A percentile compares a stretch with the other conserved stretches of the same genome.
These are phyloP conservation scores for Populus hybrid DNA, from an alignment of 441 rosid species.

Conservation along the genomic window DNA sequence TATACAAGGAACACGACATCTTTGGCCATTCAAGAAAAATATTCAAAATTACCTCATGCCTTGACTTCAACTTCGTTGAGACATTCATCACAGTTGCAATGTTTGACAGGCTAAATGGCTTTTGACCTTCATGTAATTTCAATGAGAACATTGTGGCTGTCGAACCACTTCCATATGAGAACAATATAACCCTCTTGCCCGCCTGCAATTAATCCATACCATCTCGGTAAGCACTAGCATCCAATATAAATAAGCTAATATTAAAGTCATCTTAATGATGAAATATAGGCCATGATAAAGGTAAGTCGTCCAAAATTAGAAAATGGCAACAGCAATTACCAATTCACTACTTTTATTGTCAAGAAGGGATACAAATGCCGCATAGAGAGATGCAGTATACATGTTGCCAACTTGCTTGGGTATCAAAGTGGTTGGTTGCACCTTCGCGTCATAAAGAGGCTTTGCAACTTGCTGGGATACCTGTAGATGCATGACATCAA, in stretches of 20 bases:
- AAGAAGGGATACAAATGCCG: conserved; percentile 89
- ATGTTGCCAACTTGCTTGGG: conserved; percentile 98
- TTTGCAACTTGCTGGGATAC: conserved; percentile 86
- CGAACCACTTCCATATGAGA: conserved; percentile 95
- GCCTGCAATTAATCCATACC: conserved; percentile 37
- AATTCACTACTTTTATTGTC: conserved; percentile 63
- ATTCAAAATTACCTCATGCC: conserved; percentile 70
- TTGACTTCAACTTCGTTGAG: conserved; percentile 66
- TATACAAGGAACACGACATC: not conserved
- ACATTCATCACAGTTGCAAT: conserved; percentile 73
- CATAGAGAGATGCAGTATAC: conserved; percentile 97
- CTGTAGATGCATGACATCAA: conserved; percentile 33
- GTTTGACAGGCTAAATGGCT: conserved; percentile 77
- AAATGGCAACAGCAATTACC: conserved; percentile 43
- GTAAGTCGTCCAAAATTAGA: not conserved
- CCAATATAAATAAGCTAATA: conserved; percentile 1
- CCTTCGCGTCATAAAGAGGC: conserved; percentile 74
- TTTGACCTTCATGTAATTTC: conserved; percentile 52
- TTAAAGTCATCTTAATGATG: not conserved
- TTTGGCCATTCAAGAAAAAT: not conserved
- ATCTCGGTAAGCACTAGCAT: conserved; percentile 8
- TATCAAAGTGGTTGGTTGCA: conserved; percentile 78
- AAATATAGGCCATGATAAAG: not conserved
- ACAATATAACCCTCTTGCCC: conserved; percentile 76
- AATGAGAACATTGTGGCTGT: conserved; percentile 89